Base-by-base conservation (phyloP, 192 early-diverging fungal species). In the Backusella liffmaniae region DNA sequence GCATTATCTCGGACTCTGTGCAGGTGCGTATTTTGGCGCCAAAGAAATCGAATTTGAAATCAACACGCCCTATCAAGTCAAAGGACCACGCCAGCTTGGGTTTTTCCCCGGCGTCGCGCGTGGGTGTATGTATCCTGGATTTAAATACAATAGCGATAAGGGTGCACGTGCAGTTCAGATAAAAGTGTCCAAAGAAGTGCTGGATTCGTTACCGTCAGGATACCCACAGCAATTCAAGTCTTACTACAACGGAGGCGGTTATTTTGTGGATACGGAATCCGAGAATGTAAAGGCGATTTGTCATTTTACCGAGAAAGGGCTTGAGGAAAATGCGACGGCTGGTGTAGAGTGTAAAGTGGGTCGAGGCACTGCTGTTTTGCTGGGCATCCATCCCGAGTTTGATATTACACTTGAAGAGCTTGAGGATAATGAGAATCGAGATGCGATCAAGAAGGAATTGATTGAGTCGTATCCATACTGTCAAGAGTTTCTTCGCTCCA, bases 1-100 rank as follows among this genome's bases (percentile, higher is more conserved):
- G 1, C 83, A 87, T 26, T 99, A 96, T 82, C 83, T 96, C 67
- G 98, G 98, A 0, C 91, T 99, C 8, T 97, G 98, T 70, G 96
- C 95, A 0, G 98, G 97, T 23, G 88, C 85, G 2, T 97, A 97
- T 82, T 98, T 94, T 80, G 94, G 86, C 5, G 85, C 86, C 34
- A 80, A 78, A 5, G 78, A 81, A 18, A 90, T 95, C 30, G 91
- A 93, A 77, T 97, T 98, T 85, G 93, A 97, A 83, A 79, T 84
- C 0, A 91, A 88, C 5, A 82, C 84, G 29, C 79, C 80, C 5
- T 73, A 73, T 7, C 81, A 91, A 62, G 86, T 92, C 75, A 77
- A 88, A 41, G 96, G 95, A 16, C 72, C 86, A 10, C 85, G 96
- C 35, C 91, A 94, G 59, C 83, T 98, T 65, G 84, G 78, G 15